Evolutionary conservation across 2,329 filamentous ascomycete genomes (phyloP).

Genomic region (Sclerotinia sclerotiorum): DNA sequence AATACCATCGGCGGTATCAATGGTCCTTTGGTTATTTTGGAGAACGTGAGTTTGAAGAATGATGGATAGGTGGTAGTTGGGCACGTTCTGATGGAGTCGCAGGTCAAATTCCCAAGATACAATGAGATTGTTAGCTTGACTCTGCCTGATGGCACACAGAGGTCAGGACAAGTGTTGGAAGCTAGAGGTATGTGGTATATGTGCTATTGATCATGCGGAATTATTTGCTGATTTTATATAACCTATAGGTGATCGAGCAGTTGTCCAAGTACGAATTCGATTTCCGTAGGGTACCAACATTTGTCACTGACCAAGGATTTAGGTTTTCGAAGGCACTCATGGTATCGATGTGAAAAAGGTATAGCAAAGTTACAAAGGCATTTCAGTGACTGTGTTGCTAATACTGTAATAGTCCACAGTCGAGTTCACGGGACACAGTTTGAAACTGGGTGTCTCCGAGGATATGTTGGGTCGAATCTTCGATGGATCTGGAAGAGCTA

Average conservation of each 20-base stretch:
- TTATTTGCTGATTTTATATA: slow-evolving; percentile 27
- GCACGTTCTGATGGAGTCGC: slow-evolving; percentile 33
- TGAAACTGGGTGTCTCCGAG: slow-evolving; percentile 98
- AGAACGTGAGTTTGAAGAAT: slow-evolving; percentile 68
- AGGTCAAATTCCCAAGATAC: slow-evolving; percentile 97
- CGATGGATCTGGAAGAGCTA: slow-evolving; percentile 94
- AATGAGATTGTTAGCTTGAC: slow-evolving; percentile 98
- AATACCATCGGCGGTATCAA: slow-evolving; percentile 99
- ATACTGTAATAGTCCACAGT: slow-evolving; percentile 73
- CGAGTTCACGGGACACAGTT: slow-evolving; percentile 92
- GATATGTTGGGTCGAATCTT: slow-evolving; percentile 99
- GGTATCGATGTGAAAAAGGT: slow-evolving; percentile 99
- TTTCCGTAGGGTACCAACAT: neutral
- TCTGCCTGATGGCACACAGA: slow-evolving; percentile 88
- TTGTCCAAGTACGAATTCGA: slow-evolving; percentile 74
- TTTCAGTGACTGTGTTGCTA: slow-evolving; percentile 20
- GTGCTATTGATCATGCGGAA: slow-evolving; percentile 21
- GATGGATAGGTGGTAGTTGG: neutral
- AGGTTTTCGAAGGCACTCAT: slow-evolving; percentile 96
- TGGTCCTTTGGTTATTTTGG: slow-evolving; percentile 93
- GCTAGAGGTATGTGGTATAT: slow-evolving; percentile 70
- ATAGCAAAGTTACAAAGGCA: slow-evolving; percentile 33
- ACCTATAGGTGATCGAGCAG: slow-evolving; percentile 75
- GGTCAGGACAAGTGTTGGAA: slow-evolving; percentile 94
- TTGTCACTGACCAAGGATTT: slow-evolving; percentile 39